Conservation (phyloP, 495 filamentous ascomycete genomes). For the Ascobolus immersus region DNA sequence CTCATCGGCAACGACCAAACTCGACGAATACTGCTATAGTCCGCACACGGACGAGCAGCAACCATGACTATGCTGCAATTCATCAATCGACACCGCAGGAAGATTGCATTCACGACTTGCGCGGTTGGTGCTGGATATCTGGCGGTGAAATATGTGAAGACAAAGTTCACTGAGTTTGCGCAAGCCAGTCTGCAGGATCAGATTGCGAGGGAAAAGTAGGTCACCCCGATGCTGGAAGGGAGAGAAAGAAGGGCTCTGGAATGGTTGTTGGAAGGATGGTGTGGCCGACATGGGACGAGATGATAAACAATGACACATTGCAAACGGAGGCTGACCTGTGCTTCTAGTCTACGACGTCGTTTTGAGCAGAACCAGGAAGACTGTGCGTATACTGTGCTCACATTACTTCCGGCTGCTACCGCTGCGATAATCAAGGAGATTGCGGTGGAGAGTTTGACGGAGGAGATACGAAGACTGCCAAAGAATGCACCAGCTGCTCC, state of each 20-base stretch:
- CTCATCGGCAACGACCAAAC: too few relatives aligned
- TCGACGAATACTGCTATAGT: too few relatives aligned
- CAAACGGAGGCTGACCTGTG: not conserved
- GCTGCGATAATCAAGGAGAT: constrained; percentile 68
- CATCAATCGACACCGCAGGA: constrained; percentile 70
- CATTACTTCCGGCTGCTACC: constrained; percentile 72
- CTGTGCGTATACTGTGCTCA: constrained; percentile 91
- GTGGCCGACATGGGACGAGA: not conserved
- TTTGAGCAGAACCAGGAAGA: constrained; percentile 98
- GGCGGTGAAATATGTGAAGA: constrained; percentile 71
- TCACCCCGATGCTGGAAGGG: constrained; percentile 1
- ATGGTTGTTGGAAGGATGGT: not conserved
- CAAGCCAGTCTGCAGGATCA: constrained; percentile 89
- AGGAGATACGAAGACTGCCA: constrained; percentile 79
- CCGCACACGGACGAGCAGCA: too few relatives aligned
- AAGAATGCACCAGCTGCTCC: constrained; percentile 61
- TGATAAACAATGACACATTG: not conserved
- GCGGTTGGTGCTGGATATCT: constrained; percentile 76
- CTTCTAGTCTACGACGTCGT: constrained; percentile 56
- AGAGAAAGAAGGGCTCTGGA: not conserved
- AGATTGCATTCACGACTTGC: constrained; percentile 62
- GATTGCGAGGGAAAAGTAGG: constrained; percentile 86
- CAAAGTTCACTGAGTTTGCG: constrained; percentile 70
- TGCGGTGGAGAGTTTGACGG: constrained; percentile 67
- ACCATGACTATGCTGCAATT: constrained; percentile 9